Conservation (phyloP, 331 rosid species). For the Rosa hybrid region DNA sequence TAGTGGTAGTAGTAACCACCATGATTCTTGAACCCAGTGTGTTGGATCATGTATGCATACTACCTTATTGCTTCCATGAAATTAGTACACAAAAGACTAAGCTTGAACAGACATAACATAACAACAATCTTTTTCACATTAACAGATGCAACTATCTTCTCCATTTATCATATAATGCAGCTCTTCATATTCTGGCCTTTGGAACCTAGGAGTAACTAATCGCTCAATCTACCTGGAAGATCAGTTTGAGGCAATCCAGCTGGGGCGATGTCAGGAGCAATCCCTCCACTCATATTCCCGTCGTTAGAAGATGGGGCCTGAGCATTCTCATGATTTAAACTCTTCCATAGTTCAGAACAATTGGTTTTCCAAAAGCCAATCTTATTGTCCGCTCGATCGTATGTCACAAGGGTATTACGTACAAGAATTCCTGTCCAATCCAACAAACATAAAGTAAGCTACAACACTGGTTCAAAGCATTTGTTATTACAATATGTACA, state of each 20-base stretch:
- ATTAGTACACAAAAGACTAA: not conserved
- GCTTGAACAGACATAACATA: not conserved
- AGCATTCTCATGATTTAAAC: conserved; percentile 25
- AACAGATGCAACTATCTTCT: not conserved
- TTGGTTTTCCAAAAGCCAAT: conserved; percentile 56
- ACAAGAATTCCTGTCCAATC: conserved; percentile 46
- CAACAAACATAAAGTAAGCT: conserved; percentile 8
- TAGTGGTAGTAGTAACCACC: not conserved
- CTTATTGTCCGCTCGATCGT: conserved; percentile 42
- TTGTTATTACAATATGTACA: not conserved
- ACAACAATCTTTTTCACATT: not conserved
- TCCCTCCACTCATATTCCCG: conserved; percentile 26
- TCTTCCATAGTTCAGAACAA: conserved; percentile 55
- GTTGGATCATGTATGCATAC: not conserved
- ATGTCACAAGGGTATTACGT: conserved; percentile 57
- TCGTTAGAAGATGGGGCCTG: conserved; percentile 25
- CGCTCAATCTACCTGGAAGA: conserved; percentile 34
- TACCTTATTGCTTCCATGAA: not conserved
- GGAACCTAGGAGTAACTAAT: not conserved
- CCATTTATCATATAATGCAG: not conserved
- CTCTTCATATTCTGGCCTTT: not conserved
- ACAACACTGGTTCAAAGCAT: not conserved
- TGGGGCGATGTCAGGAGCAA: conserved; percentile 30
- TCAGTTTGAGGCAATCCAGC: conserved; percentile 16
- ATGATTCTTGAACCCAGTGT: not conserved